Base-by-base conservation (phyloP, 2,329 filamentous ascomycete species). In the Dendrostoma leiphaemia region DNA sequence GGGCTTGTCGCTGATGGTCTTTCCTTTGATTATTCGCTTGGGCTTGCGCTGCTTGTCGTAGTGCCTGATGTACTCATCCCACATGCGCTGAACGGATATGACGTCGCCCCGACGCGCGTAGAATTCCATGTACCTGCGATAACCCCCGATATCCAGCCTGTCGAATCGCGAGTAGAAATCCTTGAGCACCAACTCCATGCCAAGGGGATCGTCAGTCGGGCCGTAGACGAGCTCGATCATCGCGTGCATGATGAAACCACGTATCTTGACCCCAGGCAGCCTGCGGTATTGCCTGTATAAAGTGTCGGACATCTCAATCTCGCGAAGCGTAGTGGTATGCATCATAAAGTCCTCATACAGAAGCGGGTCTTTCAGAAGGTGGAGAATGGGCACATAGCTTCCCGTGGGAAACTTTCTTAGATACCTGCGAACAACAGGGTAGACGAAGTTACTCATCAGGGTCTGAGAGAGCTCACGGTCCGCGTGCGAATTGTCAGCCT, bases 61-160 rank as follows among this genome's bases (percentile, higher is more conserved):
- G 1, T 65, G 58, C 19, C 64, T 51, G 9, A 69, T 65, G 46
- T 74, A 81, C 43, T 76, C 69, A 12, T 67, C 63, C 72, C 77
- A 81, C 21, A 83, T 60, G 6, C 68, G 67, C 40, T 71, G 68
- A 3, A 81, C 74, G 15, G 70, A 65, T 31, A 66, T 64, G n/a
- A 76, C 67, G 60, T 83, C 74, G 15, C 80, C 80, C 4, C 67
- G 66, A 7, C 63, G 57, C 13, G 79, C 77, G 58, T 82, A 77
- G 38, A 80, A 77, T 3, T 68, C 70, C 50, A 83, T 66, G 55
- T 72, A 80, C 59, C 71, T 77, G 54, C 75, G 72, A 56, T 74
- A 83, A 0, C 71, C 77, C 65, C 72, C 72, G 51, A 67, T 63
- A 38, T 74, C 71, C 31, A 81, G 67, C 2, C 61, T 65, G 2